phyloP scores from a whole-genome alignment of 495 filamentous ascomycete species.

The Xylaria venustula region DNA sequence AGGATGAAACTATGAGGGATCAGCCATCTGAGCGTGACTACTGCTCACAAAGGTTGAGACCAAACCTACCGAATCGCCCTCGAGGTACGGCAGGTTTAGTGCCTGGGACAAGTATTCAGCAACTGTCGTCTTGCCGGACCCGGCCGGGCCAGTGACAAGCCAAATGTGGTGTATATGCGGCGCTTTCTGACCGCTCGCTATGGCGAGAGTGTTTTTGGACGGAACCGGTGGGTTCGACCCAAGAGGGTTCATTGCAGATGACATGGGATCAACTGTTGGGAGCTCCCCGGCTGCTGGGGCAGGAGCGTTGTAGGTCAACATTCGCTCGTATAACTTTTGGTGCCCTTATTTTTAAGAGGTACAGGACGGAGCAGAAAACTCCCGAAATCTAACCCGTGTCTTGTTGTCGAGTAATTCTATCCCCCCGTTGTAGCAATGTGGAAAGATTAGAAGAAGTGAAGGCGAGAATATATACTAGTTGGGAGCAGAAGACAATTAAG shows the following conservation, averaged over 20 bases:
- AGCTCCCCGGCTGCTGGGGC: constrained; percentile 37
- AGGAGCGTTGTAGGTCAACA: constrained; percentile 45
- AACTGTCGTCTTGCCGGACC: constrained; percentile 94
- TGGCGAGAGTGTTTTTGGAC: constrained; percentile 25
- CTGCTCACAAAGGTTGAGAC: neutral
- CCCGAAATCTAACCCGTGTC: neutral
- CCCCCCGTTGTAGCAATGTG: too few species aligned
- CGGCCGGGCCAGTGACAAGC: constrained; percentile 96
- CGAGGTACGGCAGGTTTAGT: constrained; percentile 78
- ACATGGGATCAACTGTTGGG: constrained; percentile 29
- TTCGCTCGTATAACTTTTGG: constrained; percentile 16
- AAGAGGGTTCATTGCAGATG: constrained; percentile 33
- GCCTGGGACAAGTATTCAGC: constrained; percentile 71
- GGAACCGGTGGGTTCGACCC: constrained; percentile 34
- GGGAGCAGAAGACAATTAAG: neutral
- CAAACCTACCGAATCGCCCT: constrained; percentile 88
- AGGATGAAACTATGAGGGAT: constrained; percentile 72
- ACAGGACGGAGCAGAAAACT: neutral
- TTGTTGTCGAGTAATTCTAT: too few species aligned
- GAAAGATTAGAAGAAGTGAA: too few species aligned
- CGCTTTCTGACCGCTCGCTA: constrained; percentile 19
- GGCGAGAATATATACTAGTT: neutral
- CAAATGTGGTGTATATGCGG: constrained; percentile 76
- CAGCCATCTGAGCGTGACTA: neutral
- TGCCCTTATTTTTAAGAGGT: neutral